Conservation (phyloP, 2,329 filamentous ascomycete species). For the Penicillium sp. region DNA sequence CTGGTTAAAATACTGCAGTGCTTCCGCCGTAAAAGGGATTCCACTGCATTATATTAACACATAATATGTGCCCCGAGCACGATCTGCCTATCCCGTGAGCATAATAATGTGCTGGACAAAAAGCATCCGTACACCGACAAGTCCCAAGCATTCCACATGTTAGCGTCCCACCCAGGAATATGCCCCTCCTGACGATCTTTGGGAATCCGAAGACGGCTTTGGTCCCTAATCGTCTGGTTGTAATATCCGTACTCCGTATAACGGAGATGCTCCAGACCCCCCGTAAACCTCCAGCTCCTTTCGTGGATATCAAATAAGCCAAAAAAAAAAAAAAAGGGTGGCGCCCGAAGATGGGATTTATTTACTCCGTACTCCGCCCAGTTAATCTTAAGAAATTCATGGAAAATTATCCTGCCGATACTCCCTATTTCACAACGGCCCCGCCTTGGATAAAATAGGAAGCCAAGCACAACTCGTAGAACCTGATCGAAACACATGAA, state of each 20-base stretch:
- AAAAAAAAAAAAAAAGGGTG: not conserved
- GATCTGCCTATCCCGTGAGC: not conserved
- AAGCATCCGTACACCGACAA: constrained; percentile 4
- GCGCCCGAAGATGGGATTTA: not conserved
- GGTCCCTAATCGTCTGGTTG: not conserved
- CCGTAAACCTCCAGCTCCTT: constrained; percentile 2
- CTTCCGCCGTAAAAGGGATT: constrained; percentile 2
- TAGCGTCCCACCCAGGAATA: not conserved
- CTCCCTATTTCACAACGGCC: not conserved
- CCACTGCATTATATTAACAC: constrained; percentile 1
- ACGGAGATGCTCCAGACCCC: not conserved
- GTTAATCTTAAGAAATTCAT: not conserved
- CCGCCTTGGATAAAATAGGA: not conserved
- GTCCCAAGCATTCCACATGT: constrained; percentile 7
- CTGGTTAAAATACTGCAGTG: not conserved
- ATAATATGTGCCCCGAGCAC: not conserved
- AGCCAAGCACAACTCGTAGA: not conserved
- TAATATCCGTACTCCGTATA: not conserved
- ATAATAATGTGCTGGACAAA: not conserved
- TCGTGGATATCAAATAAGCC: not conserved
- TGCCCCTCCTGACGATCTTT: constrained; percentile 10
- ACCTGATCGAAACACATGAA: not conserved
- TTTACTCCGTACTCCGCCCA: not conserved
- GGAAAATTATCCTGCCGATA: not conserved
- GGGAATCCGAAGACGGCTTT: constrained; percentile 6